A percentile compares a stretch with the other conserved stretches of the same genome.
Evolutionary conservation across 306 rosid genomes (phyloP).

Genomic region (Pyrus bretschneideri): DNA sequence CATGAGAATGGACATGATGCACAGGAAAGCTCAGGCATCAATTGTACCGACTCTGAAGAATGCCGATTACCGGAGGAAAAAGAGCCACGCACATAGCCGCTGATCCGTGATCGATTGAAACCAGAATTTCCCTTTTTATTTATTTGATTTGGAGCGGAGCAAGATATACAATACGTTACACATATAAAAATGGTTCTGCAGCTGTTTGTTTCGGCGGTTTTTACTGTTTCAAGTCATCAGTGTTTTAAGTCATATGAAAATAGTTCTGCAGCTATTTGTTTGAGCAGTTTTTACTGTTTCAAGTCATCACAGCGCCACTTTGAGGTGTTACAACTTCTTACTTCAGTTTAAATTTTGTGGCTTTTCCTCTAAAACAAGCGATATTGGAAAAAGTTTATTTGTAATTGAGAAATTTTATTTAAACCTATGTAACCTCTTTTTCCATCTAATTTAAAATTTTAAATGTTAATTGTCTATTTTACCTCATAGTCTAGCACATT

Average conservation of each 20-base stretch:
- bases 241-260: too few relatives aligned
- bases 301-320: background rate
- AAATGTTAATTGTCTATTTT: too few relatives aligned
- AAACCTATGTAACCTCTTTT: too few relatives aligned
- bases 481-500: too few relatives aligned
- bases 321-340: background rate
- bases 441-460: too few relatives aligned
- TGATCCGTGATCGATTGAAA: background rate
- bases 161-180: background rate
- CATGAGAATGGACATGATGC: background rate
- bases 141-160: background rate
- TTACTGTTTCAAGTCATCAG: background rate
- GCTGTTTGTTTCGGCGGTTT: background rate
- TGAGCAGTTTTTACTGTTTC: background rate
- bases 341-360: background rate
- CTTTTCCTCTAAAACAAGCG: background rate
- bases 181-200: too few relatives aligned
- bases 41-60: background rate
- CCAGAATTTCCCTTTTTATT: background rate
- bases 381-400: too few relatives aligned
- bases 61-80: background rate
- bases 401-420: too few relatives aligned
- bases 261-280: background rate
- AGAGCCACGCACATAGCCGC: background rate
- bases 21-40: background rate